Conservation (phyloP, 2,329 filamentous ascomycete species). For the Zymoseptoria ardabiliae region DNA sequence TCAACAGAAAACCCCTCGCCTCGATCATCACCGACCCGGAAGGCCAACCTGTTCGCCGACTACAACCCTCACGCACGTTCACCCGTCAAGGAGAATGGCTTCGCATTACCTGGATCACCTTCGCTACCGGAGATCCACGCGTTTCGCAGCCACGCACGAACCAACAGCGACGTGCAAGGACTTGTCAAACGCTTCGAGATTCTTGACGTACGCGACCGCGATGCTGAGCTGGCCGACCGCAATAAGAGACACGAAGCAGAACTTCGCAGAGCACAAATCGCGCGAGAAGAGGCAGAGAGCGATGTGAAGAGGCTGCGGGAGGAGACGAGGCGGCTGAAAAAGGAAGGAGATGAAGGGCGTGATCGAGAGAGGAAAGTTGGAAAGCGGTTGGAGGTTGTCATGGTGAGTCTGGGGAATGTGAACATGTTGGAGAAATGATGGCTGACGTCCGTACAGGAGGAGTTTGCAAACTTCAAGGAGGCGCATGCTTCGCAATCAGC, state of each 20-base stretch:
- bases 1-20: constrained; percentile 16
- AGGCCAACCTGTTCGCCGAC: constrained; percentile 26
- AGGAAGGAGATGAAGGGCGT: constrained; percentile 56
- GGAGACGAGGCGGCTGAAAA: constrained; percentile 50
- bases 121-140: constrained; percentile 27
- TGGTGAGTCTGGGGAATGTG: constrained; percentile 47
- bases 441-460: constrained; percentile 46
- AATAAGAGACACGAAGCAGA: constrained; percentile 38
- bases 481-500: constrained; percentile 35
- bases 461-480: constrained; percentile 61
- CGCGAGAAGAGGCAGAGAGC: constrained; percentile 59
- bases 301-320: constrained; percentile 58
- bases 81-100: constrained; percentile 13
- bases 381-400: constrained; percentile 60
- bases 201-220: constrained; percentile 48
- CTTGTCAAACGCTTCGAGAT: constrained; percentile 66
- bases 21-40: constrained; percentile 29
- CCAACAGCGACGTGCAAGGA: constrained; percentile 52
- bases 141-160: constrained; percentile 38
- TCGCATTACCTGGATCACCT: constrained; percentile 23
- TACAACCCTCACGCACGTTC: constrained; percentile 16
- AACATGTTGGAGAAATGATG: not conserved
- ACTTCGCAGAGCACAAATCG: constrained; percentile 38
- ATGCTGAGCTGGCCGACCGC: constrained; percentile 34
- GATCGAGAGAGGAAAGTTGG: constrained; percentile 59